A percentile compares a stretch with the other conserved stretches of the same genome.
Conservation (phyloP, 192 early-diverging fungal genomes). For the Oehlia diaphana region DNA sequence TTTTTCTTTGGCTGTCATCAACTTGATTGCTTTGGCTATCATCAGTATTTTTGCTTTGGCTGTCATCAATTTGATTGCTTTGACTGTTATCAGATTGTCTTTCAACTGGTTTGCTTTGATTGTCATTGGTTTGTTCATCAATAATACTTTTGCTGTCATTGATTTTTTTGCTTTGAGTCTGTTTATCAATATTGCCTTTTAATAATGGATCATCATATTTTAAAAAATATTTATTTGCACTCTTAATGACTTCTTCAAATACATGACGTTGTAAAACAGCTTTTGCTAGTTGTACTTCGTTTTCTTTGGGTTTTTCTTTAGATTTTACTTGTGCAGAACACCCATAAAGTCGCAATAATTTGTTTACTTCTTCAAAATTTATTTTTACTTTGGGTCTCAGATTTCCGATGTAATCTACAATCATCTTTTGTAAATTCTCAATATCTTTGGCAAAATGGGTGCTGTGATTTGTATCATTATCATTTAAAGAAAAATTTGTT, state of each 20-base stretch:
- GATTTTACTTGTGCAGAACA: background rate
- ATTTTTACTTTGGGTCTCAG: background rate
- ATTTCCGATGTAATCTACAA: background rate
- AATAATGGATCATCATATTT: background rate
- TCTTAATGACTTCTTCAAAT: background rate
- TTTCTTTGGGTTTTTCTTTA: background rate
- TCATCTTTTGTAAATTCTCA: background rate
- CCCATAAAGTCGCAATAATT: background rate
- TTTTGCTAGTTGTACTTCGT: background rate
- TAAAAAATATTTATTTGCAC: too few relatives aligned
- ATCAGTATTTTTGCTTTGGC: too few relatives aligned
- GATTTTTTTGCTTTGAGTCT: too few relatives aligned
- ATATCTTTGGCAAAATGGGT: background rate
- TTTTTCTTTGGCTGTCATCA: too few relatives aligned
- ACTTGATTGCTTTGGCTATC: too few relatives aligned
- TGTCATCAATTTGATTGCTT: too few relatives aligned
- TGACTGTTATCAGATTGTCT: too few relatives aligned
- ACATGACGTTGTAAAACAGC: background rate
- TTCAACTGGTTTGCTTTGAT: too few relatives aligned
- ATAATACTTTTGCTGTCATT: too few relatives aligned
- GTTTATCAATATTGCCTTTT: background rate
- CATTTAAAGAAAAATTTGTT: background rate
- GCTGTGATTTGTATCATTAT: background rate
- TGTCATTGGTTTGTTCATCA: too few relatives aligned
- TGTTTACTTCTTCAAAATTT: background rate